These are phyloP conservation scores for Diaporthe sp. DNA, from an alignment of 2,329 filamentous ascomycete genomes.

Conservation along the genomic window DNA sequence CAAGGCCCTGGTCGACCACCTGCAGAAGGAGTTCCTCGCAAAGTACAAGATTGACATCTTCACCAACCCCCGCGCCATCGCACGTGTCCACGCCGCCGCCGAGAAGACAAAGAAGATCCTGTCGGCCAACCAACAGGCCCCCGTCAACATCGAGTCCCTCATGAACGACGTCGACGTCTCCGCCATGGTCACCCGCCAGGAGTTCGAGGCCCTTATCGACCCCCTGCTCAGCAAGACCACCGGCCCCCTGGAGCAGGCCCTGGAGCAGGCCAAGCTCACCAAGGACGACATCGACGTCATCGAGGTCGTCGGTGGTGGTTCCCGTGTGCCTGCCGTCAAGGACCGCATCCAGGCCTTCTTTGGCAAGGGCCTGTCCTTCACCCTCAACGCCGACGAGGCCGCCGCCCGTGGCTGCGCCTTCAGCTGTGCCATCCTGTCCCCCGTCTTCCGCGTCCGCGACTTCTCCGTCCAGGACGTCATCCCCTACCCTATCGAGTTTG, in stretches of 20 bases:
- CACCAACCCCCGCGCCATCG: slow-evolving; percentile 88
- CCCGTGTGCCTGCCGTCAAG: slow-evolving; percentile 94
- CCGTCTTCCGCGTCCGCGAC: slow-evolving; percentile 98
- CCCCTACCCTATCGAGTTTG: slow-evolving; percentile 98
- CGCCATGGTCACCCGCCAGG: slow-evolving; percentile 90
- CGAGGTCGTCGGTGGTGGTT: slow-evolving; percentile 95
- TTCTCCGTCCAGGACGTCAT: slow-evolving; percentile 98
- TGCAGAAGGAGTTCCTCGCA: slow-evolving; percentile 95
- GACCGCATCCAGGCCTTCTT: slow-evolving; percentile 92
- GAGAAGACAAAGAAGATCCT: slow-evolving; percentile 99
- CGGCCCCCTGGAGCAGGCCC: slow-evolving; percentile 86
- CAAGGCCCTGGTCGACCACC: slow-evolving; percentile 93
- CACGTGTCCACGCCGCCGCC: slow-evolving; percentile 87
- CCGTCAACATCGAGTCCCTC: slow-evolving; percentile 96
- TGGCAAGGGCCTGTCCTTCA: slow-evolving; percentile 92
- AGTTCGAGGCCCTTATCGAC: slow-evolving; percentile 91
- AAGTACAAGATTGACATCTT: slow-evolving; percentile 98
- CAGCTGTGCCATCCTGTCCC: slow-evolving; percentile 96
- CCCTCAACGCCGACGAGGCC: slow-evolving; percentile 97
- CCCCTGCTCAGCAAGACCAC: slow-evolving; percentile 83
- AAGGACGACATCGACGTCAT: slow-evolving; percentile 93
- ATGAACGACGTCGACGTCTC: slow-evolving; percentile 98
- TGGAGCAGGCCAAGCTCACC: slow-evolving; percentile 93
- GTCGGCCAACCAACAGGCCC: slow-evolving; percentile 92
- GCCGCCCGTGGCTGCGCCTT: slow-evolving; percentile 96